Evolutionary conservation across 2,329 filamentous ascomycete species (phyloP).

Genomic region (Botrytis elliptica): DNA sequence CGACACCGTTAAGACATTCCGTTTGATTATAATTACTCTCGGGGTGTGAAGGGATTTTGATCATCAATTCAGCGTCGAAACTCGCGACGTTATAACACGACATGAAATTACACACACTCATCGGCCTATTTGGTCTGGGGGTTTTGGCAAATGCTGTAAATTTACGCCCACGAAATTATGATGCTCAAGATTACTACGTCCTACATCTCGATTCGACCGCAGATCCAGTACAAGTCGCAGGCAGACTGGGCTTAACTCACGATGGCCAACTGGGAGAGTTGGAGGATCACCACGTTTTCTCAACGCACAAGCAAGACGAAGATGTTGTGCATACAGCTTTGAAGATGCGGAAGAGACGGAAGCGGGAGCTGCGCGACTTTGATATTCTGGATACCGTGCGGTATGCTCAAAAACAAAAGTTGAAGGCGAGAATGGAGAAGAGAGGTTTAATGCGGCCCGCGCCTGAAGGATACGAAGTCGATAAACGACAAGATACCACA

Average conservation of each 20-base stretch:
- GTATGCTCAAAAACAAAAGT: constrained; percentile 75
- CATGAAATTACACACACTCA: constrained; percentile 45
- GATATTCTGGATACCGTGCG: constrained; percentile 72
- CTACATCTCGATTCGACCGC: constrained; percentile 71
- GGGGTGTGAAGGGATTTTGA: neutral
- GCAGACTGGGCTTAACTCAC: constrained; percentile 70
- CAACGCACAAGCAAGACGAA: constrained; percentile 59
- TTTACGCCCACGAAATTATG: constrained; percentile 66
- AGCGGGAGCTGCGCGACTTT: constrained; percentile 51
- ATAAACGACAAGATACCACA: constrained; percentile 27
- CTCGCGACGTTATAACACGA: constrained; percentile 12
- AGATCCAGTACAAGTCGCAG: constrained; percentile 68
- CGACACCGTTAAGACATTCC: constrained; percentile 24
- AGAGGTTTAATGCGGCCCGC: constrained; percentile 35
- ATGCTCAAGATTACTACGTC: constrained; percentile 87
- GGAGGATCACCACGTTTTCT: constrained; percentile 81
- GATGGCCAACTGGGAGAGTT: constrained; percentile 80
- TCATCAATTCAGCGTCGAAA: neutral
- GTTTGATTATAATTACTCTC: neutral
- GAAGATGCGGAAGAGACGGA: constrained; percentile 55
- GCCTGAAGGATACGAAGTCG: constrained; percentile 28
- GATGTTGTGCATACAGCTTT: constrained; percentile 59
- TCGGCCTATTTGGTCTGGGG: constrained; percentile 55
- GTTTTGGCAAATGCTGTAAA: constrained; percentile 47
- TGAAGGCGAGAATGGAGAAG: constrained; percentile 62